These are phyloP conservation scores for Selaginella tamariscina DNA, from an alignment of 75 land plant species.

Conservation along the genomic window DNA sequence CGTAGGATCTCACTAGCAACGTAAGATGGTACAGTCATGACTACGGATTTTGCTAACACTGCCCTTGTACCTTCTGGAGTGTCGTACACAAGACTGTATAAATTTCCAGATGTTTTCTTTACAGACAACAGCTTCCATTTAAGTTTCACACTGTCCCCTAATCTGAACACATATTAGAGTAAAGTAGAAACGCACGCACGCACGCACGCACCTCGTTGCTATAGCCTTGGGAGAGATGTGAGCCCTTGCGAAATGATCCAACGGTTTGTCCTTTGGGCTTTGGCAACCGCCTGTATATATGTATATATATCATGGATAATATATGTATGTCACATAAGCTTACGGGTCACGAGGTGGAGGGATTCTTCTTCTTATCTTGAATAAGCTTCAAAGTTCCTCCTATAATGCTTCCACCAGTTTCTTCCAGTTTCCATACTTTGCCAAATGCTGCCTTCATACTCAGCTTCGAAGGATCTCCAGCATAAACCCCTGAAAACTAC, in stretches of 20 bases:
- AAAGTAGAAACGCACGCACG: no score
- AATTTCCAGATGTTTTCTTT: slow-evolving; percentile 32
- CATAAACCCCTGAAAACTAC: slow-evolving; percentile 76
- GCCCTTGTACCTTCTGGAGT: slow-evolving; percentile 68
- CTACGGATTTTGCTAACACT: slow-evolving; percentile 45
- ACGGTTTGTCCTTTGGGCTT: slow-evolving; percentile 96
- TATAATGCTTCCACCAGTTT: slow-evolving; percentile 83
- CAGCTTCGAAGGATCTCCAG: slow-evolving; percentile 87
- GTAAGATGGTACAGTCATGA: slow-evolving; percentile 78
- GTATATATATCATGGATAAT: background rate
- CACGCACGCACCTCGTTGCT: slow-evolving; percentile 45
- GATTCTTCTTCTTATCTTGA: slow-evolving; percentile 50
- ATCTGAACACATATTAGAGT: slow-evolving; percentile 42
- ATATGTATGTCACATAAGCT: slow-evolving; percentile 3
- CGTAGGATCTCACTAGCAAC: slow-evolving; percentile 59
- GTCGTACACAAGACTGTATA: slow-evolving; percentile 62
- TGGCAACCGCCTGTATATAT: slow-evolving; percentile 59
- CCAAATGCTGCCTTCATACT: slow-evolving; percentile 99
- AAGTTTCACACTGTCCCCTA: slow-evolving; percentile 66
- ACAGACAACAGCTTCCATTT: slow-evolving; percentile 80
- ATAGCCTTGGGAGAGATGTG: slow-evolving; percentile 85
- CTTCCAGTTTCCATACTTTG: slow-evolving; percentile 83
- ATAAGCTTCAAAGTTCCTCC: slow-evolving; percentile 75
- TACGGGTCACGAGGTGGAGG: slow-evolving; percentile 82
- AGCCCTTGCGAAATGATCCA: slow-evolving; percentile 92